These are phyloP conservation scores for Phytophthora megakarya DNA, from an alignment of 352 stramenopile species.

Conservation along the genomic window DNA sequence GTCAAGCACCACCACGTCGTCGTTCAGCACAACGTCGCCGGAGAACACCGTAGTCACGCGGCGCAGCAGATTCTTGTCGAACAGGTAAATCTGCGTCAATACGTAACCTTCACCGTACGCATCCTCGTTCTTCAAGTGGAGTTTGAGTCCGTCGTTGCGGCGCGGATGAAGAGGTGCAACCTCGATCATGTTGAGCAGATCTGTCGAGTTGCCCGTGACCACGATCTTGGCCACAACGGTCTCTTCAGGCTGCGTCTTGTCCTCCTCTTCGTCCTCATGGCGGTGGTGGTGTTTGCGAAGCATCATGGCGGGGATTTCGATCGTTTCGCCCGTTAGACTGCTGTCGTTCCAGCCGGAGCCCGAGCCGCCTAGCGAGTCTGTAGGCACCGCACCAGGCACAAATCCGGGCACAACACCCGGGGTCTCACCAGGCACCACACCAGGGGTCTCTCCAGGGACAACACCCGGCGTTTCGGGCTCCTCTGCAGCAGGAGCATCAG, in stretches of 20 bases:
- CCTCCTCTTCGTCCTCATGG: conserved; percentile 24
- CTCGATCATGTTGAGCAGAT: conserved; percentile 57
- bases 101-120: conserved; percentile 51
- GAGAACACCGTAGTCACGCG: conserved; percentile 44
- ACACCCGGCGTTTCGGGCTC: conserved; percentile 19
- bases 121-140: conserved; percentile 63
- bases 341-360: conserved; percentile 18
- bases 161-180: conserved; percentile 42
- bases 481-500: conserved; percentile 16
- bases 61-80: conserved; percentile 49
- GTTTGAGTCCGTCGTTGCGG: conserved; percentile 49
- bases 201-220: conserved; percentile 60
- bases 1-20: conserved; percentile 47
- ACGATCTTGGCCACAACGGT: conserved; percentile 54
- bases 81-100: conserved; percentile 60
- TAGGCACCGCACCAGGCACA: conserved; percentile 15
- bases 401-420: conserved; percentile 16
- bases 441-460: conserved; percentile 16
- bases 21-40: conserved; percentile 48
- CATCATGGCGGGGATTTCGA: conserved; percentile 42
- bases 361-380: conserved; percentile 9
- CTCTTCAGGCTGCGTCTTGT: conserved; percentile 24
- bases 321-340: conserved; percentile 23
- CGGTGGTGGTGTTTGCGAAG: conserved; percentile 40
- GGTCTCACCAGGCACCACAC: conserved; percentile 10